Conservation (phyloP, 1,284 basidiomycete species). For the Thecaphora thlaspeos region DNA sequence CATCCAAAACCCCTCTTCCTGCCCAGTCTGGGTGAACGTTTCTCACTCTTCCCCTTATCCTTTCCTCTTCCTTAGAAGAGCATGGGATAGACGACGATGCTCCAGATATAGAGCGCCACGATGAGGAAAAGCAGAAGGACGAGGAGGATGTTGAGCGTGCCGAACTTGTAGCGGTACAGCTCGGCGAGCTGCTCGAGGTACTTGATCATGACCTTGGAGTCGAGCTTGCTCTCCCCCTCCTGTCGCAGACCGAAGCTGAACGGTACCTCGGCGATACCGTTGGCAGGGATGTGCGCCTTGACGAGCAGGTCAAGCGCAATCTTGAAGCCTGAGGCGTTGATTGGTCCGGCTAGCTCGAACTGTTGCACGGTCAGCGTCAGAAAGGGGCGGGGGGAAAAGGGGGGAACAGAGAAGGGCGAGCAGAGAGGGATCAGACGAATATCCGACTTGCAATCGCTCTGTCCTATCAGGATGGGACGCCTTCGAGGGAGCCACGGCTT, state of each 20-base stretch:
- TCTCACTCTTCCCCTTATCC: no score
- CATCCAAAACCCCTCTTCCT: no score
- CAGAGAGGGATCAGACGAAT: neutral
- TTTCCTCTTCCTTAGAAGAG: no score
- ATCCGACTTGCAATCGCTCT: neutral
- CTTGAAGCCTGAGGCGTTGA: conserved; percentile 39
- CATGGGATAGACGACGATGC: conserved; percentile 7
- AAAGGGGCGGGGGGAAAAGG: neutral
- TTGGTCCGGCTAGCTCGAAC: conserved; percentile 16
- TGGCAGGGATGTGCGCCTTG: conserved; percentile 18
- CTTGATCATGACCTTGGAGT: conserved; percentile 38
- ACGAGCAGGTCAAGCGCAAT: conserved; percentile 37
- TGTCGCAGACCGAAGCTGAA: conserved; percentile 34
- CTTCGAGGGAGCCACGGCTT: no score
- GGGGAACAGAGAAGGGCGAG: neutral
- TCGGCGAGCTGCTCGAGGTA: conserved; percentile 30
- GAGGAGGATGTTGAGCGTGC: conserved; percentile 10
- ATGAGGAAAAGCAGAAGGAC: conserved; percentile 10
- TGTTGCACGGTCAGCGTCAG: neutral
- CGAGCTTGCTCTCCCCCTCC: conserved; percentile 31
- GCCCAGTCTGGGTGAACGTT: no score
- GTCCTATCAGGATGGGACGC: no score
- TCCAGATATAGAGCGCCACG: conserved; percentile 21
- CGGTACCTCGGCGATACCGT: conserved; percentile 25
- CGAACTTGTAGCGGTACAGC: conserved; percentile 31